Percentiles rank a stretch among this genome's conserved stretches.
Conservation (phyloP, 805 yeast species). For the Candida jianshihensis region DNA sequence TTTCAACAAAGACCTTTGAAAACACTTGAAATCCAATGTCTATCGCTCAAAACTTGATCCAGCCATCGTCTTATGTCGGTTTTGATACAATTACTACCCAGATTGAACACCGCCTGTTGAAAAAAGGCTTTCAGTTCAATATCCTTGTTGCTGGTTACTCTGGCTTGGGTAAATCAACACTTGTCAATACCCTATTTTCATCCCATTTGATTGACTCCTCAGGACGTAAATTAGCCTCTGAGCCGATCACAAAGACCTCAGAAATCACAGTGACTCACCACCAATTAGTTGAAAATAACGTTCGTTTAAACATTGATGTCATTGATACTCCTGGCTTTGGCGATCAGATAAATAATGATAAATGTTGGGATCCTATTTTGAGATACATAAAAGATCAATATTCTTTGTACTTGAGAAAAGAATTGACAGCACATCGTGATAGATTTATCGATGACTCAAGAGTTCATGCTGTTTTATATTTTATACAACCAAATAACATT, state of each 20-base stretch:
- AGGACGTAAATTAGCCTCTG: slow-evolving; percentile 62
- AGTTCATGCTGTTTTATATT: slow-evolving; percentile 89
- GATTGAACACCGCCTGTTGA: slow-evolving; percentile 85
- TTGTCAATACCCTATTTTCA: slow-evolving; percentile 85
- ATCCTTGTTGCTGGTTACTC: slow-evolving; percentile 90
- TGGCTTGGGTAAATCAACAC: slow-evolving; percentile 91
- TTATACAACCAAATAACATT: slow-evolving; percentile 81
- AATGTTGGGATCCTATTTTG: slow-evolving; percentile 94
- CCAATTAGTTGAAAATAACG: slow-evolving; percentile 76
- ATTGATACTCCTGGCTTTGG: slow-evolving; percentile 99
- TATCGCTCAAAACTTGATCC: slow-evolving; percentile 11
- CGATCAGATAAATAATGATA: slow-evolving; percentile 90
- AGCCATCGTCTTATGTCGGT: slow-evolving; percentile 83
- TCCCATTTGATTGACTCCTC: slow-evolving; percentile 66
- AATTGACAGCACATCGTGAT: slow-evolving; percentile 91
- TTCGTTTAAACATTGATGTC: slow-evolving; percentile 75
- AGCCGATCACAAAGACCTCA: slow-evolving; percentile 78
- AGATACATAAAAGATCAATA: slow-evolving; percentile 95
- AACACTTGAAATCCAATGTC: background rate
- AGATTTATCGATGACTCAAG: slow-evolving; percentile 76
- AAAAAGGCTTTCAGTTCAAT: slow-evolving; percentile 91
- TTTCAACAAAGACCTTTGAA: background rate
- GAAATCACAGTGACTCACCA: slow-evolving; percentile 73
- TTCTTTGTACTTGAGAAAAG: slow-evolving; percentile 83
- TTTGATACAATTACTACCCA: slow-evolving; percentile 95